Conservation (phyloP, 305 asterid species). For the Striga hermonthica region DNA sequence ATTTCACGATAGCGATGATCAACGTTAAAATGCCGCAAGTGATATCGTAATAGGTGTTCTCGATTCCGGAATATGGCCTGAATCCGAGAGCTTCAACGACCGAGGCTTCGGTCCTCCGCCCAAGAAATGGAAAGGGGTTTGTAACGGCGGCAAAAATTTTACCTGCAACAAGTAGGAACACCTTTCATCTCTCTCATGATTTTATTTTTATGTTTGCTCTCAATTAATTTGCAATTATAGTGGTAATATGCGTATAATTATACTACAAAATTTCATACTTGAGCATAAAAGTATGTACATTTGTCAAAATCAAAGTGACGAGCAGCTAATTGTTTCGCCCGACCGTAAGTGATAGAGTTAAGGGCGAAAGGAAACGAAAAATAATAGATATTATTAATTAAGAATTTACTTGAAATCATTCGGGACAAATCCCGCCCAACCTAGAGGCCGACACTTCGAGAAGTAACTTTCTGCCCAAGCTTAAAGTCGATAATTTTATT, state of each 20-base stretch:
- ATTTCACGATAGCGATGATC: conserved; percentile 10
- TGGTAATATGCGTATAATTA: no score
- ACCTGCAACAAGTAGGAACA: conserved; percentile 40
- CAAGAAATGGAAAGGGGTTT: conserved; percentile 49
- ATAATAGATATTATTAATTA: no score
- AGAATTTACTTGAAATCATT: no score
- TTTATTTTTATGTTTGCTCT: not conserved
- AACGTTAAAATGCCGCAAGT: conserved; percentile 30
- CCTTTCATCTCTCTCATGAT: not conserved
- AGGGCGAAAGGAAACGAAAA: no score
- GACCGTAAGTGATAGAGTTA: no score
- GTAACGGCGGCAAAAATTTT: conserved; percentile 42
- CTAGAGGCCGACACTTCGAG: no score
- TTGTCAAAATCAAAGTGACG: no score
- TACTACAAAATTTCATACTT: conserved; percentile 36
- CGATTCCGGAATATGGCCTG: conserved; percentile 49
- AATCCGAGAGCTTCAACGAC: conserved; percentile 39
- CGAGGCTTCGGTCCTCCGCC: conserved; percentile 40
- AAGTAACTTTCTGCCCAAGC: no score
- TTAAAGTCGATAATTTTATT: no score
- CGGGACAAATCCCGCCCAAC: no score
- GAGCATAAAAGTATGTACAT: not conserved
- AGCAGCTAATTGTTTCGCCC: no score
- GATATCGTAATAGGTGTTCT: conserved; percentile 38
- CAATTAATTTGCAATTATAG: no score